Conservation (phyloP, 75 land plant genomes). For the Sequoiadendron giganteum region DNA sequence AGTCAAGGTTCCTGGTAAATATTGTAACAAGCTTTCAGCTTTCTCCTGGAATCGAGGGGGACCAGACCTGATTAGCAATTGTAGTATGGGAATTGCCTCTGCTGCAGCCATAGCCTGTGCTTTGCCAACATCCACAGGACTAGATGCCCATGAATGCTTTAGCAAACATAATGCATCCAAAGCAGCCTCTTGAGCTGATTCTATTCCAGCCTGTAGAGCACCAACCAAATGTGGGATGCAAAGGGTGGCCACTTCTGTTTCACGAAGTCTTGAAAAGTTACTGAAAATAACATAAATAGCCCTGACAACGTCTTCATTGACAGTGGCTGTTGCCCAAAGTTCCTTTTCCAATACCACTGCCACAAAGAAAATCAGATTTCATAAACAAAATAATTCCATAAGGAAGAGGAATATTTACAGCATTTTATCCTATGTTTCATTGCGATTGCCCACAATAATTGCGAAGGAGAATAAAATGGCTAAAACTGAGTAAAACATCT, state of each 20-base stretch:
- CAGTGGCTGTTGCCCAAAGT: not conserved
- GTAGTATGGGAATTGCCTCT: constrained; percentile 27
- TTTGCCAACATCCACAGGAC: constrained; percentile 22
- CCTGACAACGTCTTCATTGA: constrained; percentile 23
- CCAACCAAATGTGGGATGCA: constrained; percentile 28
- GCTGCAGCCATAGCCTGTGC: constrained; percentile 33
- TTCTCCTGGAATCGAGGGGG: constrained; percentile 24
- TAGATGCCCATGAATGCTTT: constrained; percentile 18
- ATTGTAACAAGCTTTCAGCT: constrained; percentile 20
- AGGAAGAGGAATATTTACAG: not conserved
- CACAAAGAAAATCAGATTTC: not conserved
- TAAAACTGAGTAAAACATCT: not conserved
- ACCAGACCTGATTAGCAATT: constrained; percentile 23
- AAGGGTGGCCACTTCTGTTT: constrained; percentile 24
- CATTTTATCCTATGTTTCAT: not conserved
- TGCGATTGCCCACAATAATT: not conserved
- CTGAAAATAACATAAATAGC: constrained; percentile 25
- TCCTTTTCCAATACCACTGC: constrained; percentile 24
- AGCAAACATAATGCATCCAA: constrained; percentile 20
- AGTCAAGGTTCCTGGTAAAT: constrained; percentile 28
- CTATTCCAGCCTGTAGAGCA: constrained; percentile 26
- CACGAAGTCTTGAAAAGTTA: constrained; percentile 18
- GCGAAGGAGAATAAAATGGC: not conserved
- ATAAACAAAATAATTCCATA: not conserved
- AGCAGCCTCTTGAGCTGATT: constrained; percentile 27